phyloP scores from a whole-genome alignment of 139 green algal species.

The Eudorina sp. region DNA sequence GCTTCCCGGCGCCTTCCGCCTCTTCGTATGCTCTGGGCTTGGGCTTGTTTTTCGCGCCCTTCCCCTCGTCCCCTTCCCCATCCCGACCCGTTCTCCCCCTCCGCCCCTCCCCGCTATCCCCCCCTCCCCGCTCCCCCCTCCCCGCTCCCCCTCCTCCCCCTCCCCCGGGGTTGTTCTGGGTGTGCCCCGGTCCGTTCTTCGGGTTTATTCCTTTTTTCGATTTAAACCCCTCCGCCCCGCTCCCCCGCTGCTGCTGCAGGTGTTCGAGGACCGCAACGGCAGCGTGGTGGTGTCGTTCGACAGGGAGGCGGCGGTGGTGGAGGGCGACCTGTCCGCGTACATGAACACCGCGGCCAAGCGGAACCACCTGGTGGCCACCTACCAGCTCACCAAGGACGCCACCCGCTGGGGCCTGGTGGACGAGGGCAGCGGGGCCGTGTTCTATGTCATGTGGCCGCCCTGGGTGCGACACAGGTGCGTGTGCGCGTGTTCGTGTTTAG shows the following conservation, averaged over 20 bases:
- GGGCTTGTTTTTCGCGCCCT: too few relatives aligned
- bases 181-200: too few relatives aligned
- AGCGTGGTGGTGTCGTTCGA: slow-evolving; percentile 61
- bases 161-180: too few relatives aligned
- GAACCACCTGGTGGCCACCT: slow-evolving; percentile 39
- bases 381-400: slow-evolving; percentile 55
- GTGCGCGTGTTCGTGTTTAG: too few relatives aligned
- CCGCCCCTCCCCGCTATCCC: too few relatives aligned
- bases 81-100: too few relatives aligned
- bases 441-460: slow-evolving; percentile 60
- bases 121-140: too few relatives aligned
- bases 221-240: background rate
- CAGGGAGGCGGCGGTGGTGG: slow-evolving; percentile 26
- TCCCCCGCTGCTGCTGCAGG: slow-evolving; percentile 31
- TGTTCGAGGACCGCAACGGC: slow-evolving; percentile 64
- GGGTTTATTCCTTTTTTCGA: too few relatives aligned
- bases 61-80: too few relatives aligned
- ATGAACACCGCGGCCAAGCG: slow-evolving; percentile 59
- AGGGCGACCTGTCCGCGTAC: slow-evolving; percentile 63
- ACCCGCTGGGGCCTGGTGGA: slow-evolving; percentile 61
- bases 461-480: slow-evolving; percentile 61
- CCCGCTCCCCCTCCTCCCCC: too few relatives aligned
- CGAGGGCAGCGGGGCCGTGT: slow-evolving; percentile 43
- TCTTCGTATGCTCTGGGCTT: too few relatives aligned
- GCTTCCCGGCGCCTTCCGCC: too few relatives aligned